phyloP scores from a whole-genome alignment of 371 early-diverging fungal genomes.

The Apophysomyces ossiformis region DNA sequence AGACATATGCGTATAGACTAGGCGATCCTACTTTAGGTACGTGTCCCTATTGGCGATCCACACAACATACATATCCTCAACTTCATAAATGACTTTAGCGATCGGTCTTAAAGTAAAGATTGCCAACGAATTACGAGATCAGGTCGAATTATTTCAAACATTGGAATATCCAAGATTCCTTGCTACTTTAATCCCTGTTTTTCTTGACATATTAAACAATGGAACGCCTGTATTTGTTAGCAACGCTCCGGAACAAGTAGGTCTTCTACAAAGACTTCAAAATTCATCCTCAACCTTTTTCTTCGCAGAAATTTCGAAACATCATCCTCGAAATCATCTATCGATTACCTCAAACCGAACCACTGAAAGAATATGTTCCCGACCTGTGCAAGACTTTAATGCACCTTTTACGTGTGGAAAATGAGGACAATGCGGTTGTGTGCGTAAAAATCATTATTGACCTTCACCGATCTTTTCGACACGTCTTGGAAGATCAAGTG shows the following conservation, averaged over 20 bases:
- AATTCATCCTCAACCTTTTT: background rate
- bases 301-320: slow-evolving; percentile 84
- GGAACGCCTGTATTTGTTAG: slow-evolving; percentile 81
- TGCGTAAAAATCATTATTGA: slow-evolving; percentile 94
- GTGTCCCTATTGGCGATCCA: background rate
- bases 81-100: slow-evolving; percentile 21
- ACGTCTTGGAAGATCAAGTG: slow-evolving; percentile 83
- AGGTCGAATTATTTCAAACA: slow-evolving; percentile 87
- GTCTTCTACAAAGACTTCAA: background rate
- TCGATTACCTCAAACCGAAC: slow-evolving; percentile 88
- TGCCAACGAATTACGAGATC: slow-evolving; percentile 90
- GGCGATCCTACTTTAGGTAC: slow-evolving; percentile 66
- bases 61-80: background rate
- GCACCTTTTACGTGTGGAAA: slow-evolving; percentile 84
- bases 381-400: slow-evolving; percentile 72
- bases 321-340: slow-evolving; percentile 93
- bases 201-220: slow-evolving; percentile 76
- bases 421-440: slow-evolving; percentile 96
- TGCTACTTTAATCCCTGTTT: slow-evolving; percentile 80
- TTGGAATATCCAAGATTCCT: slow-evolving; percentile 85
- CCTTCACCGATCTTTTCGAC: slow-evolving; percentile 86
- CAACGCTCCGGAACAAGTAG: slow-evolving; percentile 85
- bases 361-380: slow-evolving; percentile 66
- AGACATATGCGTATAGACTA: slow-evolving; percentile 72
- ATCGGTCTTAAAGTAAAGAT: slow-evolving; percentile 79